Evolutionary conservation across 148 eudicot species (phyloP).

Genomic region (Rheum nobile): DNA sequence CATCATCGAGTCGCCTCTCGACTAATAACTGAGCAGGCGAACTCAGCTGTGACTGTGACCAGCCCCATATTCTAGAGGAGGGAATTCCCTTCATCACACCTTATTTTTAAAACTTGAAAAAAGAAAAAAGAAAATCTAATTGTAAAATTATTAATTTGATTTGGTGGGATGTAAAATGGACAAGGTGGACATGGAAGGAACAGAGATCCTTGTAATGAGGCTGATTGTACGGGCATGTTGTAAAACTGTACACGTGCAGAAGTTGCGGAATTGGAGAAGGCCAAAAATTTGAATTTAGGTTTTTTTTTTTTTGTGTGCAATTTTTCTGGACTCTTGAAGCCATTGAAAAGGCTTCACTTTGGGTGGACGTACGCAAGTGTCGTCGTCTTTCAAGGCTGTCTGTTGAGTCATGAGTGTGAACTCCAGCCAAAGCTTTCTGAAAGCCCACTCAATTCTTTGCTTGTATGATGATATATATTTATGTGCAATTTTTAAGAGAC

Average conservation of each 20-base stretch:
- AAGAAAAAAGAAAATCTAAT: background rate
- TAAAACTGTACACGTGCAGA: conserved; percentile 3
- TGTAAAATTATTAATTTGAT: conserved; percentile 7
- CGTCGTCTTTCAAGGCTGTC: conserved; percentile 1
- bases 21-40: conserved; percentile 5
- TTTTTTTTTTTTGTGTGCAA: background rate
- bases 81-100: conserved; percentile 7
- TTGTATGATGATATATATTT: no score
- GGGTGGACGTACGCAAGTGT: background rate
- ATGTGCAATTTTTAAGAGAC: background rate
- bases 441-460: no score
- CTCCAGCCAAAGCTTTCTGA: background rate
- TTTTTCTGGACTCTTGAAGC: background rate
- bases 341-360: background rate
- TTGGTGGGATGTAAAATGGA: background rate
- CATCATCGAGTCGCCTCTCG: conserved; percentile 3
- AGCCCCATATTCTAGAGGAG: background rate
- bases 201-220: conserved; percentile 5
- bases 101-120: background rate
- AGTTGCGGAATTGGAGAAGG: background rate
- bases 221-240: conserved; percentile 5
- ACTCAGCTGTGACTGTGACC: background rate
- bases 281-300: background rate
- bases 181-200: background rate
- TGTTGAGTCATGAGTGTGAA: background rate